Percentiles rank a stretch among this genome's conserved stretches.
Conservation (phyloP, 768 basidiomycete genomes). For the Agaricus sinodeliciosus region DNA sequence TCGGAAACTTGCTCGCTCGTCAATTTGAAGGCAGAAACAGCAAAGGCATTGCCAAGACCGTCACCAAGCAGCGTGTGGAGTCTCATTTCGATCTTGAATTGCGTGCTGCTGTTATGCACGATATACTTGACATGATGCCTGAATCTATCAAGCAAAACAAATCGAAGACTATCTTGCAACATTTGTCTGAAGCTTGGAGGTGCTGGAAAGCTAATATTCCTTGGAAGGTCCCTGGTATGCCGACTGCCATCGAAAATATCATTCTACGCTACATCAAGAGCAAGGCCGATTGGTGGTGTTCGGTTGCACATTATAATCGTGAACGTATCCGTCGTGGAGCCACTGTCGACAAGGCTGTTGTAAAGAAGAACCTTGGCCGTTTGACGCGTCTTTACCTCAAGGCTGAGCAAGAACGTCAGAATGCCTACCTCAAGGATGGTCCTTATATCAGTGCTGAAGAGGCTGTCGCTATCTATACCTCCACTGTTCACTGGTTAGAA, state of each 20-base stretch:
- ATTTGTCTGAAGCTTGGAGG: conserved; percentile 96
- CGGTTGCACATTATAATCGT: conserved; percentile 97
- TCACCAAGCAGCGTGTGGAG: conserved; percentile 98
- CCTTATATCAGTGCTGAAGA: conserved; percentile 99
- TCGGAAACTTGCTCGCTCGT: conserved; percentile 94
- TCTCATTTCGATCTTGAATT: conserved; percentile 98
- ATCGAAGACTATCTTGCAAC: conserved; percentile 98
- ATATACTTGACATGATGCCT: conserved; percentile 99
- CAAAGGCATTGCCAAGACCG: conserved; percentile 95
- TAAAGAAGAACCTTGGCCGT: conserved; percentile 98
- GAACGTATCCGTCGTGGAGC: conserved; percentile 96
- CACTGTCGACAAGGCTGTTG: conserved; percentile 96
- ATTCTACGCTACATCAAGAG: conserved; percentile 98
- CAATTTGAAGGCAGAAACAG: conserved; percentile 98
- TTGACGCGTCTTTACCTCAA: conserved; percentile 97
- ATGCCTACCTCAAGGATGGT: conserved; percentile 98
- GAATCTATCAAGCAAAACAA: conserved; percentile 99
- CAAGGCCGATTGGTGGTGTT: conserved; percentile 99
- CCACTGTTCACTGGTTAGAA: conserved; percentile 98
- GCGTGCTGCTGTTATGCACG: conserved; percentile 98
- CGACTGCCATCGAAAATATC: conserved; percentile 98
- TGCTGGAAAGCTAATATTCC: conserved; percentile 98
- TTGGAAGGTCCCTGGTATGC: conserved; percentile 99
- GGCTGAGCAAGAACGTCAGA: conserved; percentile 98
- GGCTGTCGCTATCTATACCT: conserved; percentile 97